Percentiles rank a stretch among this genome's conserved stretches.
phyloP scores from a whole-genome alignment of 2,329 filamentous ascomycete species.

The Neurospora sp. region DNA sequence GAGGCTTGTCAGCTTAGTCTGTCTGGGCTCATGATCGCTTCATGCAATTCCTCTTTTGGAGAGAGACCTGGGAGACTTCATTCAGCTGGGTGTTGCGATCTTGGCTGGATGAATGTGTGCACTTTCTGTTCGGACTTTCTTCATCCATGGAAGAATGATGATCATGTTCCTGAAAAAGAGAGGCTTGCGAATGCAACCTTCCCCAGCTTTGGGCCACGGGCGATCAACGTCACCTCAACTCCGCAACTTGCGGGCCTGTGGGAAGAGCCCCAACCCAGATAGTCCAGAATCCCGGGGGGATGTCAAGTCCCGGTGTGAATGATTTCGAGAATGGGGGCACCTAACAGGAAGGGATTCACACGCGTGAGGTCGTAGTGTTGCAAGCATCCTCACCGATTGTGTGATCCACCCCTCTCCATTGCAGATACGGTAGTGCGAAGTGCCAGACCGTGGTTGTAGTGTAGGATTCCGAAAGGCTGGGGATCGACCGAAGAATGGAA shows the following conservation, averaged over 20 bases:
- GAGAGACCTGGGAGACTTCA: not conserved
- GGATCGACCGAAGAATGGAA: not conserved
- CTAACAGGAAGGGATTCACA: not conserved
- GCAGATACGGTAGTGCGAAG: not conserved
- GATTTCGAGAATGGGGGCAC: not conserved
- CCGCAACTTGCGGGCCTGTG: not conserved
- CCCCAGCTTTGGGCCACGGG: not conserved
- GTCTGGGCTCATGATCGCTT: not conserved
- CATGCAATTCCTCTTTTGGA: not conserved
- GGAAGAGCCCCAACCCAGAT: not conserved
- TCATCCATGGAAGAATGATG: not conserved
- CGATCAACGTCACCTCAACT: not conserved
- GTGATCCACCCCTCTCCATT: not conserved
- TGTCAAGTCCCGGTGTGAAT: not conserved
- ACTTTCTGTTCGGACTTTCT: not conserved
- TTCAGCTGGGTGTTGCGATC: not conserved
- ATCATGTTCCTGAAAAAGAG: not conserved
- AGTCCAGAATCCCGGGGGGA: not conserved
- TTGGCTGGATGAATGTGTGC: not conserved
- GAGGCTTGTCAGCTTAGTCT: not conserved
- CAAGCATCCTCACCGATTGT: not conserved
- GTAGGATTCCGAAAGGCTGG: not conserved
- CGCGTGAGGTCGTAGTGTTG: not conserved
- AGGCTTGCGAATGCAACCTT: not conserved
- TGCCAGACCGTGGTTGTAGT: not conserved